phyloP scores from a whole-genome alignment of 768 basidiomycete species.

The Mrakia hoshinonis region DNA sequence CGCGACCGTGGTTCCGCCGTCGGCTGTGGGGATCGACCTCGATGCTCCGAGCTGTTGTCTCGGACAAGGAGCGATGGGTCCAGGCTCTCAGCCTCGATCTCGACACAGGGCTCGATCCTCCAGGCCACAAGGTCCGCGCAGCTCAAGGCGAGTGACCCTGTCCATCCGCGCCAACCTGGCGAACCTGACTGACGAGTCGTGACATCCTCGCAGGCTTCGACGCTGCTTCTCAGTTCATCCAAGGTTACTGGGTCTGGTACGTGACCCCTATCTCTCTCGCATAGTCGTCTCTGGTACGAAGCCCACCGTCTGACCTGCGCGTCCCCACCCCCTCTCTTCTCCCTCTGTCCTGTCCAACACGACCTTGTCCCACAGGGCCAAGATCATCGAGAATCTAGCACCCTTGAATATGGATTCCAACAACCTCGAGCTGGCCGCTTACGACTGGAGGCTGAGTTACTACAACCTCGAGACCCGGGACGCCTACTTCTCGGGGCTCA shows the following conservation, averaged over 20 bases:
- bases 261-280: neutral
- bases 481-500: constrained; percentile 48
- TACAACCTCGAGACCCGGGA: constrained; percentile 72
- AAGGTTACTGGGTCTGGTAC: constrained; percentile 85
- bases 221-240: constrained; percentile 64
- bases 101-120: constrained; percentile 80
- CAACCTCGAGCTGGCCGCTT: constrained; percentile 57
- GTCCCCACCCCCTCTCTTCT: constrained; percentile 36
- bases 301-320: neutral
- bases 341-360: neutral
- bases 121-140: constrained; percentile 74
- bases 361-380: constrained; percentile 50
- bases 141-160: constrained; percentile 59
- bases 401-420: constrained; percentile 88
- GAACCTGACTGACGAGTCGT: neutral
- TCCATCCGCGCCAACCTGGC: too few relatives aligned
- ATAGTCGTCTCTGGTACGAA: neutral
- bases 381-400: constrained; percentile 79
- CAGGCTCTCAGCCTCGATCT: constrained; percentile 82
- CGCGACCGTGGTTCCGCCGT: constrained; percentile 84
- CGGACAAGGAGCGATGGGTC: constrained; percentile 62
- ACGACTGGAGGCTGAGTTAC: constrained; percentile 67
- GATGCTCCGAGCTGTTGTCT: constrained; percentile 37
- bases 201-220: constrained; percentile 52
- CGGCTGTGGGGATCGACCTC: constrained; percentile 49